Evolutionary conservation across 495 filamentous ascomycete species (phyloP), one percentile per base, ranked within the genome.

Genomic region (Tetracladium marchalianum): DNA sequence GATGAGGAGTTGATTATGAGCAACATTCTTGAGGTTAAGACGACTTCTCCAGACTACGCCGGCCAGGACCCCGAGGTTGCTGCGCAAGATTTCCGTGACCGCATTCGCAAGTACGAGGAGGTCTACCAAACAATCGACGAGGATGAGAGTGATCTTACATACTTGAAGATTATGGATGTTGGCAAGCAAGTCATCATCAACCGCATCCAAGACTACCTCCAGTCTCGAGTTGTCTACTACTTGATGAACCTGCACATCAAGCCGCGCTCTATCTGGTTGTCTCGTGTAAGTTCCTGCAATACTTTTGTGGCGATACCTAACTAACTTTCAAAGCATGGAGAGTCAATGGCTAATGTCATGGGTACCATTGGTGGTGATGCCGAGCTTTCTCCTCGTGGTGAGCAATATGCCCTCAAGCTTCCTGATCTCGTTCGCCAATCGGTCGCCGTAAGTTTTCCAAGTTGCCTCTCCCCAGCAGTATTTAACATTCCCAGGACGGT

Each of bases 211-310:
- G 90, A 97, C 61, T 98, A 98, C 61, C 71, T 98, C 32, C 92
- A 96, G 60, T 93, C 86, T 59, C 82, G 92, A 22, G 77, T 98
- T 19, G 90, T 97, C 31, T 98, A 98, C 65, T 98, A 95, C 59
- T 79, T 96, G 35, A 96, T 96, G 81, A 98, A 97, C 59, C 70
- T 98, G 18, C 92, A 98, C 67, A 96, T 98, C 56, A 89, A 87
- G 55, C 90, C 90, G n/a, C 78, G 92, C 17, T 93, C 88, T 8
- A 95, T 98, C 55, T 98, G 92, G 92, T 72, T 98, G 27, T 96
- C 92, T 48, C 75, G 92, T 12, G 88, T 95, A 77, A 62, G 83
- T 70, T 34, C 38, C 31, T 33, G 10, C 17, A 4, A 37, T 5
- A 15, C 18, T 13, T 38, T 4, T 19, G 34, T 12, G 35, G 15